Percentiles rank a stretch among this genome's conserved stretches.
Evolutionary conservation across 345 rosid species (phyloP).

Genomic region (Rhodomyrtus tomentosa): DNA sequence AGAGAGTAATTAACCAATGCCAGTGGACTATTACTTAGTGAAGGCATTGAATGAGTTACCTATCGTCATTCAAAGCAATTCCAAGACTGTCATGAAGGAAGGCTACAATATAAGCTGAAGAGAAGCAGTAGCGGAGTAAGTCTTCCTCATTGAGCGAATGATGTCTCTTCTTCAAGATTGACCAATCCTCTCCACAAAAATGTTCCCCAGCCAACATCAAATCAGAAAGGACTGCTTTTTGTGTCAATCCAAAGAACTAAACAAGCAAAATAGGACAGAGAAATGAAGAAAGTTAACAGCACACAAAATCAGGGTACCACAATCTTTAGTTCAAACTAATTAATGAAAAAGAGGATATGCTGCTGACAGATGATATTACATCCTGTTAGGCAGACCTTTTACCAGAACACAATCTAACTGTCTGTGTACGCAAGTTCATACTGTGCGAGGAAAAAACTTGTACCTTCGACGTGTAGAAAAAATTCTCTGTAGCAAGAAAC

Average conservation of each 20-base stretch:
- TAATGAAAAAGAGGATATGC: background rate
- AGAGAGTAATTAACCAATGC: background rate
- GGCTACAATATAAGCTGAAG: slow-evolving; percentile 81
- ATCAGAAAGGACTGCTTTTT: slow-evolving; percentile 49
- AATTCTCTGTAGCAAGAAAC: slow-evolving; percentile 79
- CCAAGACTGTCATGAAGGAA: slow-evolving; percentile 88
- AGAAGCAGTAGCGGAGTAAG: slow-evolving; percentile 68
- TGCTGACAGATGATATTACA: background rate
- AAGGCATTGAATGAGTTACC: slow-evolving; percentile 18
- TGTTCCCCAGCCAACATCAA: slow-evolving; percentile 49
- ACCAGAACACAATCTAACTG: background rate
- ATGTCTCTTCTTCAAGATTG: slow-evolving; percentile 43
- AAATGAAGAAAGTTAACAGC: background rate
- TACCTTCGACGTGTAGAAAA: slow-evolving; percentile 85
- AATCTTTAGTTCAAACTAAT: background rate
- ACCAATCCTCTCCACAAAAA: slow-evolving; percentile 85
- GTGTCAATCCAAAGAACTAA: slow-evolving; percentile 66
- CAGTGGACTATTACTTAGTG: background rate
- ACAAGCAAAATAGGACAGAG: slow-evolving; percentile 2
- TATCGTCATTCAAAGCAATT: slow-evolving; percentile 44
- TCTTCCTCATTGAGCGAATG: slow-evolving; percentile 46
- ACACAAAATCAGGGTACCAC: background rate
- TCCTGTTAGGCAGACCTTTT: background rate
- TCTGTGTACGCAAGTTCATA: background rate
- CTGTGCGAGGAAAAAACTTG: background rate